Base-by-base conservation (phyloP, 2,329 filamentous ascomycete species). In the Fusarium algeriense region DNA sequence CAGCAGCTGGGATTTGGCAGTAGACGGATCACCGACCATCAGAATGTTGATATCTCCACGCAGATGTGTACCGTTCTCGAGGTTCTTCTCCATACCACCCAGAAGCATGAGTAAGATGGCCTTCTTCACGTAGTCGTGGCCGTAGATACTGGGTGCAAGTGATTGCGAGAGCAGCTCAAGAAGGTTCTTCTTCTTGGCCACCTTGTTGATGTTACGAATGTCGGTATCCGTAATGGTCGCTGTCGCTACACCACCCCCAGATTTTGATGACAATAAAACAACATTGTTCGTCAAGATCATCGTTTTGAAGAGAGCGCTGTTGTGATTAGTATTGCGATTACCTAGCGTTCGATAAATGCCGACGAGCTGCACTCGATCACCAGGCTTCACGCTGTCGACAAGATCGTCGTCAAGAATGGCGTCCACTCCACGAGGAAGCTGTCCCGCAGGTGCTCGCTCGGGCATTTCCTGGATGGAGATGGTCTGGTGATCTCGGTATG, bases 401-500 rank as follows among this genome's bases (percentile, higher is more conserved):
- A 99, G 86, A 79, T 99, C 96, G 80, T 99, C 96, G 79, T 99
- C 96, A 72, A 99, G 85, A 74, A 99, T 95, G 17, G 98, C 95
- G 81, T 99, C 96, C 20, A 99, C 96, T 60, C 95, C 94, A 58
- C 96, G 91, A 65, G 96, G 96, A 71, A 99, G 88, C 85, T 98
- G 96, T 57, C 96, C 96, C 64, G 96, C 95, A 58, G 96, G 96
- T 4, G 96, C 96, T 75, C 95, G 88, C 82, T 99, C 96, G 1
- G 96, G 96, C 96, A 99, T 99, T 84, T 99, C 96, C 83, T 99
- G 96, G 73, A 99, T 98, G 1, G 95, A 98, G 66, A 99, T 94
- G 19, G 93, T 97, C 81, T 99, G 96, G 79, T 99, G 96, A 80
- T 99, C 96, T 78, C 95, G 89, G 83, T 98, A 99, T 54, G 92